Evolutionary conservation across 83 land plant genomes (phyloP), one percentile per base, ranked within the genome.

Genomic region (Diphasiastrum complanatum): DNA sequence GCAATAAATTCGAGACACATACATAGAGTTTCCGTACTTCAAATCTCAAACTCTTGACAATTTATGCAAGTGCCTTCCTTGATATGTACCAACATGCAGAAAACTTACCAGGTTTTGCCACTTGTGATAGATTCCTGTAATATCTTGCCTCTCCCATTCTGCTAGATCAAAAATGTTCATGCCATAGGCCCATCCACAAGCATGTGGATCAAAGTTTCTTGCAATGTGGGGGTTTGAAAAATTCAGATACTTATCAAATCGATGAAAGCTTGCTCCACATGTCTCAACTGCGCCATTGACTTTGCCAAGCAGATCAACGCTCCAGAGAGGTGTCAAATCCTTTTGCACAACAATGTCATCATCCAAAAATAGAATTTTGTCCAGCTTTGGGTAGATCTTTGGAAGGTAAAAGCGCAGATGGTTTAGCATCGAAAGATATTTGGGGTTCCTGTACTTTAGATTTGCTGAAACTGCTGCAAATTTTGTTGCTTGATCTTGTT

Each of bases 141-240:
- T 80, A 33, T 83, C 75, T 29, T 55, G 66, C 53, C 67, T 70
- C 74, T 80, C 80, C 85, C 85, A 82, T 53, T 78, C 76, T 64
- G 71, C 65, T 34, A 82, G 52, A 40, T 82, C 85, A 57, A 83
- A 83, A 3, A 83, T 45, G 57, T 83, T 83, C 86, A 83, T 83
- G 30, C 86, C 86, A 67, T 83, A 83, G 5, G 86, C 86, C 86
- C 86, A 83, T 18, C 86, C 86, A 73, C 86, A 83, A 45, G 86
- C 86, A 60, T 73, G 66, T 35, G 86, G 83, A 65, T 60, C 65
- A 52, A 83, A 83, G 54, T 79, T 56, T 47, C 75, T 69, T 4
- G 80, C 59, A 22, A 83, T 83, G 28, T 75, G 68, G 5, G 86
- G 86, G 46, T 83, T 79, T 18, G 86, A 83, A 38, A 83, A 83